Percentiles rank a stretch among this genome's conserved stretches.
These are phyloP conservation scores for Diophrys appendiculata DNA, from an alignment of 73 alveolate species.

Conservation along the genomic window DNA sequence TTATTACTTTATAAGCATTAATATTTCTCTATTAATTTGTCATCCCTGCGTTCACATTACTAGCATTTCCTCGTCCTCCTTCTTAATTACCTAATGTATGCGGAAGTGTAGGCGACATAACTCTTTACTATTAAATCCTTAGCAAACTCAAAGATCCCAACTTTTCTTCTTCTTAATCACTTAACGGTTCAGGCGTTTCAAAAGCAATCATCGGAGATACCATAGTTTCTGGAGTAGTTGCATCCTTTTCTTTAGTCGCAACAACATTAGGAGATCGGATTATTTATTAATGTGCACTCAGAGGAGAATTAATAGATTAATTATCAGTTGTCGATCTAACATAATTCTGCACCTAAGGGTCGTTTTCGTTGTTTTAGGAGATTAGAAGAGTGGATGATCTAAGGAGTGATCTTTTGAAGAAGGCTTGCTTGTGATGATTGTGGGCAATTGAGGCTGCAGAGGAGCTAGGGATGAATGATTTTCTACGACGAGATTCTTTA, in stretches of 20 bases:
- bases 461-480: neutral
- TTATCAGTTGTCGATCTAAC: neutral
- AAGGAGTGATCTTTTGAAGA: neutral
- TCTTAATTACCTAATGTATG: neutral
- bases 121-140: neutral
- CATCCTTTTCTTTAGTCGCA: no score
- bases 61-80: neutral
- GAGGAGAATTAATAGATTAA: neutral
- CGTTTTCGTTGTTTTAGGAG: neutral
- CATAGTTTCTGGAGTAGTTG: neutral
- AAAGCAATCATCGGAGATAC: neutral
- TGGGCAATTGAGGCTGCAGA: neutral
- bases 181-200: neutral
- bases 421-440: neutral
- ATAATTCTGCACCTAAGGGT: neutral
- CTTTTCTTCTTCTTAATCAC: neutral
- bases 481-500: neutral
- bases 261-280: no score
- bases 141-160: neutral
- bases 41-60: neutral
- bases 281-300: neutral
- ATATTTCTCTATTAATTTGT: neutral
- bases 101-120: neutral
- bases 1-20: no score
- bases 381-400: neutral